phyloP scores from a whole-genome alignment of 176 grass and related monocot genomes.

The Oryza coarctata region DNA sequence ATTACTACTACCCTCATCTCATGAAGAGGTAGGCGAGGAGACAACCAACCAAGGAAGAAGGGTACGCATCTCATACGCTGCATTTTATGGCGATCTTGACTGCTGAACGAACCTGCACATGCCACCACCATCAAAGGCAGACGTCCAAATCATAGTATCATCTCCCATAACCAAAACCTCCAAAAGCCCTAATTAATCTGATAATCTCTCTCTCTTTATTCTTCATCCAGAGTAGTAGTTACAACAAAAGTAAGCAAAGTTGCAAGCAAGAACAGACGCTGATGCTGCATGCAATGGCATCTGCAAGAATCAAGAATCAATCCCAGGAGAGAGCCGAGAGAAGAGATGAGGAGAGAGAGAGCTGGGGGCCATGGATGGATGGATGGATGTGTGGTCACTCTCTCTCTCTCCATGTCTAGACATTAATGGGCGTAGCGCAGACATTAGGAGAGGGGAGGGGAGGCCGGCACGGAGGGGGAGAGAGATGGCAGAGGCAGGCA shows the following conservation, averaged over 20 bases:
- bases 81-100: conserved; percentile 41
- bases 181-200: neutral
- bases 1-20: neutral
- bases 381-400: conserved; percentile 17
- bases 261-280: neutral
- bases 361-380: neutral
- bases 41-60: conserved; percentile 5
- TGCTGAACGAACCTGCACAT: conserved; percentile 30
- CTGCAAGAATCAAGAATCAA: neutral
- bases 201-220: neutral
- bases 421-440: conserved; percentile 58
- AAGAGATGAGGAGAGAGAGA: neutral
- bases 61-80: conserved; percentile 19
- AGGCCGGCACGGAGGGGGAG: neutral
- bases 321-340: neutral
- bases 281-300: neutral
- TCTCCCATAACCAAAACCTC: neutral
- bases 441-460: conserved; percentile 42
- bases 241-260: too few relatives aligned
- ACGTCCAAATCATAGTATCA: neutral
- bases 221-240: neutral
- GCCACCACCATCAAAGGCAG: neutral
- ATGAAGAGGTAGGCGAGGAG: neutral
- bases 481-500: conserved; percentile 43
- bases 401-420: conserved; percentile 22